Evolutionary conservation across 768 basidiomycete species (phyloP).

Genomic region (Amyloporia xantha): DNA sequence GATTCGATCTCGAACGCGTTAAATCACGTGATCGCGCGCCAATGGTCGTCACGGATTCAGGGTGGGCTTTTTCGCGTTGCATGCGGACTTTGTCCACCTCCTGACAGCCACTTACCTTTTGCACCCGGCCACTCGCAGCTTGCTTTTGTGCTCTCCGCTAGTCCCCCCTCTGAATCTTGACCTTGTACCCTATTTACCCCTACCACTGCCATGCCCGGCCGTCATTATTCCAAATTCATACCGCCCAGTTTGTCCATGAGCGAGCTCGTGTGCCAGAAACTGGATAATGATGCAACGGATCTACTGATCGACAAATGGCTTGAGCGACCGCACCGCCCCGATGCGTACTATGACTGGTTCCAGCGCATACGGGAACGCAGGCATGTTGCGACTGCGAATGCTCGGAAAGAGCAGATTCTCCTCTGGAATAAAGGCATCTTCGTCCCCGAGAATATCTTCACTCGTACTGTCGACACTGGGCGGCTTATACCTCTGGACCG

Average conservation of each 20-base stretch:
- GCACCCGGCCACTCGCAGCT: background rate
- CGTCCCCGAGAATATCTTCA: constrained; percentile 73
- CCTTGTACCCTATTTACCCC: background rate
- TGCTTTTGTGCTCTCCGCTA: background rate
- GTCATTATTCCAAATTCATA: constrained; percentile 44
- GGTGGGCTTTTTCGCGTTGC: constrained; percentile 18
- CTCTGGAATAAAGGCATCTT: constrained; percentile 64
- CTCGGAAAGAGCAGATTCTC: constrained; percentile 33
- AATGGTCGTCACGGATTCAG: constrained; percentile 6
- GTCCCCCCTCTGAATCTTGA: background rate
- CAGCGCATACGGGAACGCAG: constrained; percentile 60
- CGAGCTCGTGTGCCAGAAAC: constrained; percentile 72
- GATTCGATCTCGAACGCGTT: no score
- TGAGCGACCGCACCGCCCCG: constrained; percentile 54
- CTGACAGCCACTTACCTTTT: background rate
- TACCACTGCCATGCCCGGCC: constrained; percentile 12
- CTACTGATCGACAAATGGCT: constrained; percentile 82
- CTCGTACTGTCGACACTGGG: constrained; percentile 71
- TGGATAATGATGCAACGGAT: constrained; percentile 71
- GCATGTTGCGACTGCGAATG: constrained; percentile 44
- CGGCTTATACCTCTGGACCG: constrained; percentile 75
- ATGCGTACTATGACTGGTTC: constrained; percentile 76
- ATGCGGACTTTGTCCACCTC: constrained; percentile 1
- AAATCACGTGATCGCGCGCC: background rate
- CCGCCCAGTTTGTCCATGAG: constrained; percentile 68